A percentile compares a stretch with the other conserved stretches of the same genome.
These are phyloP conservation scores for Penicillium taxi DNA, from an alignment of 495 filamentous ascomycete species.

Conservation along the genomic window DNA sequence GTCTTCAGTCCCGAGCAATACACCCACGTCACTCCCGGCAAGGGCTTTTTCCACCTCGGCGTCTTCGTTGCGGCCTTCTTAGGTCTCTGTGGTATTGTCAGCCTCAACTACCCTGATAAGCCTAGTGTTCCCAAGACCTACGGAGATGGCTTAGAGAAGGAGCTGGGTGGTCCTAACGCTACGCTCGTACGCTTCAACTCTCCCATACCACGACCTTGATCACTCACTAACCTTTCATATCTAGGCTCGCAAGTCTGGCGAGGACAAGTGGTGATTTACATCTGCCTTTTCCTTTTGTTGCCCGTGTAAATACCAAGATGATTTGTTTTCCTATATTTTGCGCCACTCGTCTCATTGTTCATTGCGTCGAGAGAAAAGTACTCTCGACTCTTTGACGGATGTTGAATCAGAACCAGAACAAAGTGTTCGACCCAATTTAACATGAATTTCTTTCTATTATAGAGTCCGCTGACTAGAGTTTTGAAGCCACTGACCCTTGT, in stretches of 20 bases:
- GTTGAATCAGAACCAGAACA: conserved; percentile 8
- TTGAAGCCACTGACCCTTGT: too few relatives aligned
- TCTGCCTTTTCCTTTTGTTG: conserved; percentile 24
- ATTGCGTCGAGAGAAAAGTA: conserved; percentile 13
- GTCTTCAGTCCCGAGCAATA: conserved; percentile 88
- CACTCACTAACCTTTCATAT: not conserved
- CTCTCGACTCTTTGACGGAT: conserved; percentile 9
- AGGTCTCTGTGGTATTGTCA: conserved; percentile 62
- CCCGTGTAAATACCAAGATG: conserved; percentile 41
- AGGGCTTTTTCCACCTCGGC: conserved; percentile 65
- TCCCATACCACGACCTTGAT: not conserved
- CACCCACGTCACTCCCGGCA: conserved; percentile 66
- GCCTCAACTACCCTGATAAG: conserved; percentile 76
- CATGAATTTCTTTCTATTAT: not conserved
- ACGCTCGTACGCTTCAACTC: conserved; percentile 28
- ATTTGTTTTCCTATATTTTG: conserved; percentile 26
- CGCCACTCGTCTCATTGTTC: conserved; percentile 26
- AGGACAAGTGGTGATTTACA: conserved; percentile 36
- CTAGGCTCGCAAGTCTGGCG: conserved; percentile 37
- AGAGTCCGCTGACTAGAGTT: too few relatives aligned
- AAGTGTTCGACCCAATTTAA: conserved; percentile 7
- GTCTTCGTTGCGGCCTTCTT: conserved; percentile 63
- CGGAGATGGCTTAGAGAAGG: conserved; percentile 72
- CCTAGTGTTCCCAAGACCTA: conserved; percentile 69
- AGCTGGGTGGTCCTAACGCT: conserved; percentile 65